Conservation (phyloP, 768 basidiomycete genomes). For the Boletus sensibilis region DNA sequence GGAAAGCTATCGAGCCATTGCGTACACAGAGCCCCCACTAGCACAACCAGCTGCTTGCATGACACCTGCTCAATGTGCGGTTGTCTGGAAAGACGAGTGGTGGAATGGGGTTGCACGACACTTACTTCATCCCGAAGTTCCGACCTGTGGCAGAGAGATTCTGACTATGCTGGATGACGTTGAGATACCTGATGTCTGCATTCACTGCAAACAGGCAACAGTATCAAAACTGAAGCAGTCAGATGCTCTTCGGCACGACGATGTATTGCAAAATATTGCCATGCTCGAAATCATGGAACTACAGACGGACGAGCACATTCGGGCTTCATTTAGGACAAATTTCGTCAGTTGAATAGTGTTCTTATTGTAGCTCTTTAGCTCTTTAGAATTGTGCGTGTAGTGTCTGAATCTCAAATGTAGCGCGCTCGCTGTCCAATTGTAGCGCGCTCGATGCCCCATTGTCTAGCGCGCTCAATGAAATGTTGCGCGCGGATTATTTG, state of each 20-base stretch:
- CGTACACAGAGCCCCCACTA: not conserved
- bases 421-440: too few relatives aligned
- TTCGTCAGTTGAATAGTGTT: too few relatives aligned
- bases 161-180: not conserved
- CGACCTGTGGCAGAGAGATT: not conserved
- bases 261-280: not conserved
- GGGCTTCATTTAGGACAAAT: not conserved
- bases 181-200: not conserved
- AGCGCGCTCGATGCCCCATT: too few relatives aligned
- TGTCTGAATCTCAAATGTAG: too few relatives aligned
- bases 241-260: not conserved
- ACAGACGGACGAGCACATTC: not conserved
- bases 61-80: not conserved
- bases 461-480: too few relatives aligned
- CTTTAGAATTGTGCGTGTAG: too few relatives aligned
- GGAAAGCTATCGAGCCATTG: not conserved
- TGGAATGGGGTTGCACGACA: slow-evolving; percentile 10
- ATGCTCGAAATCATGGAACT: not conserved
- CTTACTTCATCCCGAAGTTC: not conserved
- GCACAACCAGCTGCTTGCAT: not conserved
- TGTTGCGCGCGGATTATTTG: too few relatives aligned
- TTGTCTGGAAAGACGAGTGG: slow-evolving; percentile 4
- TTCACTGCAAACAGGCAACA: not conserved
- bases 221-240: not conserved
- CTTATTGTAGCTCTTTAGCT: too few relatives aligned